A percentile compares a stretch with the other conserved stretches of the same genome.
Conservation (phyloP, 225 moss, liverwort and hornwort genomes). For the Climacium dendroides region DNA sequence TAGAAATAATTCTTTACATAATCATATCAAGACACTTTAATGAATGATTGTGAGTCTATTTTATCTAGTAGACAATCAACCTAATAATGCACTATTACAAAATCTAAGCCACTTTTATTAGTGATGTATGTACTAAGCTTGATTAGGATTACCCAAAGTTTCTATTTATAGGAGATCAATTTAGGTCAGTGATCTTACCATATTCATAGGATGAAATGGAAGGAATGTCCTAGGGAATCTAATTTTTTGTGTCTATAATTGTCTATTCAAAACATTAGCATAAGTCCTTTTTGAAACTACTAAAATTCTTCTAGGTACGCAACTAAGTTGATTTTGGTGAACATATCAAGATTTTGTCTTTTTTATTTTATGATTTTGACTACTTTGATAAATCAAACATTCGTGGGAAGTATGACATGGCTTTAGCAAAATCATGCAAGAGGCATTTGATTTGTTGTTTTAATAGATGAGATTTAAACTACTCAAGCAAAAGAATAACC, state of each 20-base stretch:
- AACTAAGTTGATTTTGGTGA: not conserved
- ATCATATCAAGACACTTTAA: not conserved
- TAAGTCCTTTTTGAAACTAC: not conserved
- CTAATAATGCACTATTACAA: not conserved
- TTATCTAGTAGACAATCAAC: not conserved
- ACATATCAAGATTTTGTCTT: too few relatives aligned
- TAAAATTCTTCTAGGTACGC: not conserved
- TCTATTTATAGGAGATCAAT: not conserved
- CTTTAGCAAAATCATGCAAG: not conserved
- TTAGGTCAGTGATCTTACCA: not conserved
- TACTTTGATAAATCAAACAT: not conserved
- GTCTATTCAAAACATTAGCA: not conserved
- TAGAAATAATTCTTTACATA: not conserved
- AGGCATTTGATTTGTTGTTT: not conserved
- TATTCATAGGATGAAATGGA: not conserved
- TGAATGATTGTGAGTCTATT: not conserved
- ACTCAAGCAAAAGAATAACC: not conserved
- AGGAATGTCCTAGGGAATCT: not conserved
- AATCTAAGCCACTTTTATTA: not conserved
- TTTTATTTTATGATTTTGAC: not conserved
- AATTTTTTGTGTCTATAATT: not conserved
- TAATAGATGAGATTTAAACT: not conserved
- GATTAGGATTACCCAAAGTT: not conserved
- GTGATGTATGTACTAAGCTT: not conserved
- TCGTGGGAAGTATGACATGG: not conserved